Evolutionary conservation across 805 yeast genomes (phyloP), one percentile per base, ranked within the genome.

Genomic region (Candida succiphila): DNA sequence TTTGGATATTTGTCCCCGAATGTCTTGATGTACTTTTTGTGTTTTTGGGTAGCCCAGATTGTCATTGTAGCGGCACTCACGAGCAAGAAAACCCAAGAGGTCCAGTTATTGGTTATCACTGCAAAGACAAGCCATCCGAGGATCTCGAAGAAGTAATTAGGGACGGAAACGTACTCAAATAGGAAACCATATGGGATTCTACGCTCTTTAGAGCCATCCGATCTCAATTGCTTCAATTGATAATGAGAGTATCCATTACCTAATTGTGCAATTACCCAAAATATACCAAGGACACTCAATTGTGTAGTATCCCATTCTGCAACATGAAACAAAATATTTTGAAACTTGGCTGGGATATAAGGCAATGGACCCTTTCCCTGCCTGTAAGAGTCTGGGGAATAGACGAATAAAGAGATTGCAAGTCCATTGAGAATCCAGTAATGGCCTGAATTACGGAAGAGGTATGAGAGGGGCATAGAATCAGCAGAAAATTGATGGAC

Each of bases 361-460:
- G 19, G 18, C 10, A 9, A 9, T 14, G 24, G 7, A n/a, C n/a
- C n/a, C n/a, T n/a, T n/a, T n/a, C n/a, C n/a, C n/a, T n/a, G n/a
- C n/a, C n/a, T n/a, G n/a, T n/a, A n/a, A 24, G 38, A 33, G 29
- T 51, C 56, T 14, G 59, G 58, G 15, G 59, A 51, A 40, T 53
- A 59, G 5, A 55, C 33, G 17, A 50, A 36, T 25, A 34, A 41
- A 1, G 55, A 57, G 54, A 67, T 54, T 10, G 72, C 52, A 16
- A 59, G 19, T 7, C 97, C 96, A 35, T 87, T 80, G 43, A 89
- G 63, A n/a, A 84, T 55, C 96, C 96, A 89, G 61, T 92, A 92
- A 56, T 92, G 96, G 43, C 72, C 65, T 26, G 87, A 78, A 63
- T 92, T 92, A 61, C 88, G 86, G 69, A 89, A 83, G 38, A 92